These are phyloP conservation scores for Chalciporus pseudorubinellus DNA, from an alignment of 768 basidiomycete genomes.

Conservation along the genomic window DNA sequence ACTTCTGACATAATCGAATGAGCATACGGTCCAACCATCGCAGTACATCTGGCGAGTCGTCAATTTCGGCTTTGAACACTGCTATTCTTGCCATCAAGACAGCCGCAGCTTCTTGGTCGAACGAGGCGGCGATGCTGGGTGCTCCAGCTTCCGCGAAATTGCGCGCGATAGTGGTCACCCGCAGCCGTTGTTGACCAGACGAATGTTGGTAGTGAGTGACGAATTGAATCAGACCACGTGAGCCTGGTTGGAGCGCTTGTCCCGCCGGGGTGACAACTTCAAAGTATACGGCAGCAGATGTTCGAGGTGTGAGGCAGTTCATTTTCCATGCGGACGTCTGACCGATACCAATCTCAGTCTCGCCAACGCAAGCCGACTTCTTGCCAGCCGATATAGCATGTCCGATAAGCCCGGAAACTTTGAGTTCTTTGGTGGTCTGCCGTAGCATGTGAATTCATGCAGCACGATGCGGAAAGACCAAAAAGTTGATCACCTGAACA, in stretches of 20 bases:
- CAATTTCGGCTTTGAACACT: constrained; percentile 98
- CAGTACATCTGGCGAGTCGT: constrained; percentile 94
- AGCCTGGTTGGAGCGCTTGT: constrained; percentile 84
- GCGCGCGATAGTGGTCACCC: constrained; percentile 97
- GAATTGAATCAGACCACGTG: constrained; percentile 94
- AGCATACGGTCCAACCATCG: constrained; percentile 99
- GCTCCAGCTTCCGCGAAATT: constrained; percentile 98
- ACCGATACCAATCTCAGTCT: constrained; percentile 98
- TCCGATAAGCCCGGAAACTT: constrained; percentile 96
- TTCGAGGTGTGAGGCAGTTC: constrained; percentile 83
- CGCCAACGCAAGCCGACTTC: constrained; percentile 94
- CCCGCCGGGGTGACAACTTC: constrained; percentile 98
- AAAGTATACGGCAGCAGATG: constrained; percentile 92
- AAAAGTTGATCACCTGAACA: constrained; percentile 93
- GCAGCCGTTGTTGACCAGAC: constrained; percentile 89
- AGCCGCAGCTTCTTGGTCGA: constrained; percentile 97
- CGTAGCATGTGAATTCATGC: constrained; percentile 2
- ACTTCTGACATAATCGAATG: constrained; percentile 97
- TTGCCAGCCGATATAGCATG: constrained; percentile 97
- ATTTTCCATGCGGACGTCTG: constrained; percentile 99
- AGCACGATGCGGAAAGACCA: too few relatives aligned
- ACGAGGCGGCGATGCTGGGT: constrained; percentile 86
- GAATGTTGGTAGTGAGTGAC: constrained; percentile 98
- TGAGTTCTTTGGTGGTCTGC: constrained; percentile 97
- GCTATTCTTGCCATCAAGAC: constrained; percentile 99